phyloP scores from a whole-genome alignment of 345 rosid genomes.

The Sisymbrium irio region DNA sequence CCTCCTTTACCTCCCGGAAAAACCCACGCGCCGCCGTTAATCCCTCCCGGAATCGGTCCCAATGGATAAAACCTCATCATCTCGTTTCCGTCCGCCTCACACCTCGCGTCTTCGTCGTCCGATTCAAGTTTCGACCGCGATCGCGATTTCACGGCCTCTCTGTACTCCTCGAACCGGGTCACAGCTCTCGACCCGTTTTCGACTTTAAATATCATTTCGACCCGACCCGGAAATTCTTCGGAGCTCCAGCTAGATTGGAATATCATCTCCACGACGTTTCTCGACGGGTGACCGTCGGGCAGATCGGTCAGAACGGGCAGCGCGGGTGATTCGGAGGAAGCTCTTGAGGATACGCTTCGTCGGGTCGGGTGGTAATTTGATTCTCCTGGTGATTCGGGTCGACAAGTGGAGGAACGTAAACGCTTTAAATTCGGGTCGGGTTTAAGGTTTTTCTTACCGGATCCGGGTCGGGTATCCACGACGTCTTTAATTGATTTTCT shows the following conservation, averaged over 20 bases:
- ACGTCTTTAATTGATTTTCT: constrained; percentile 65
- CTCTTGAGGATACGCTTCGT: constrained; percentile 30
- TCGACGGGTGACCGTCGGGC: constrained; percentile 80
- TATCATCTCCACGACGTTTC: constrained; percentile 92
- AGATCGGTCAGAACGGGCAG: constrained; percentile 73
- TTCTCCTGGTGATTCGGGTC: constrained; percentile 32
- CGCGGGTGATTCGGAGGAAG: constrained; percentile 42
- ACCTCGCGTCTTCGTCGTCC: constrained; percentile 54
- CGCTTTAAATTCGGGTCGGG: constrained; percentile 29
- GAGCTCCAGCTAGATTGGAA: constrained; percentile 94
- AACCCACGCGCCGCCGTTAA: constrained; percentile 52
- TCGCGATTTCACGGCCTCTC: constrained; percentile 66
- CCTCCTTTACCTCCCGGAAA: constrained; percentile 51
- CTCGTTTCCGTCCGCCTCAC: constrained; percentile 94
- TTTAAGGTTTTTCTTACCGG: constrained; percentile 16
- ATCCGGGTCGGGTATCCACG: constrained; percentile 46
- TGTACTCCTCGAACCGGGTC: constrained; percentile 84
- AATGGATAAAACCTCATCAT: constrained; percentile 86
- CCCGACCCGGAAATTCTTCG: constrained; percentile 64
- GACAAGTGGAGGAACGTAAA: constrained; percentile 16
- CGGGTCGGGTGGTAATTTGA: constrained; percentile 34
- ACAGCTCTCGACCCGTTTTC: constrained; percentile 72
- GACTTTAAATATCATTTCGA: constrained; percentile 90
- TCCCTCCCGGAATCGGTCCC: constrained; percentile 59
- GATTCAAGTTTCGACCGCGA: constrained; percentile 31